These are phyloP conservation scores for Rhododendron mucronatum DNA, from an alignment of 148 eudicot genomes.

Conservation along the genomic window DNA sequence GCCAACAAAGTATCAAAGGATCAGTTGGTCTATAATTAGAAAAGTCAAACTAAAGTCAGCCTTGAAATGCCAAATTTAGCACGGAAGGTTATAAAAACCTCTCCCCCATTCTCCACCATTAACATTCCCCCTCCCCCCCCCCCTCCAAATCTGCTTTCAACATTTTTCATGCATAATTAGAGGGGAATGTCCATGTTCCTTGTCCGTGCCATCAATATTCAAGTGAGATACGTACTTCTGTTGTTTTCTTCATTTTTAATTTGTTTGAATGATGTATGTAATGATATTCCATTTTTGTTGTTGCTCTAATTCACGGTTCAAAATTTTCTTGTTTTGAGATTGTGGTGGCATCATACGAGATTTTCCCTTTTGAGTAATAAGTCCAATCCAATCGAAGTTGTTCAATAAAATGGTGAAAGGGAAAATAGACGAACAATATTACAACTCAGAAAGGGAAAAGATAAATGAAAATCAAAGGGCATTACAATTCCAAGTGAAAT, in stretches of 20 bases:
- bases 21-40: not conserved
- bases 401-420: not conserved
- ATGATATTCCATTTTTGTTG: not conserved
- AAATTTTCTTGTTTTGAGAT: not conserved
- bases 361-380: not conserved
- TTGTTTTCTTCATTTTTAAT: too few species aligned
- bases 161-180: not conserved
- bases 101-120: not conserved
- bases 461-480: not conserved
- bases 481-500: not conserved
- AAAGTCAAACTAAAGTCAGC: conserved; percentile 10
- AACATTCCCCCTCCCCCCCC: conserved; percentile 14
- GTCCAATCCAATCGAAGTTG: not conserved
- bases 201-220: not conserved
- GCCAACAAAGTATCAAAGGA: not conserved
- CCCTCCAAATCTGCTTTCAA: not conserved
- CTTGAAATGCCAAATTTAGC: conserved; percentile 3
- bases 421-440: not conserved
- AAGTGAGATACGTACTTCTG: not conserved
- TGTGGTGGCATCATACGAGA: not conserved
- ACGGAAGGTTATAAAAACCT: not conserved
- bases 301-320: not conserved
- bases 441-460: not conserved
- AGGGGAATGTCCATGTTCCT: conserved; percentile 9
- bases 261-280: not conserved